These are phyloP conservation scores for Colletotrichum karsti DNA, from an alignment of 2,329 filamentous ascomycete species.

Conservation along the genomic window DNA sequence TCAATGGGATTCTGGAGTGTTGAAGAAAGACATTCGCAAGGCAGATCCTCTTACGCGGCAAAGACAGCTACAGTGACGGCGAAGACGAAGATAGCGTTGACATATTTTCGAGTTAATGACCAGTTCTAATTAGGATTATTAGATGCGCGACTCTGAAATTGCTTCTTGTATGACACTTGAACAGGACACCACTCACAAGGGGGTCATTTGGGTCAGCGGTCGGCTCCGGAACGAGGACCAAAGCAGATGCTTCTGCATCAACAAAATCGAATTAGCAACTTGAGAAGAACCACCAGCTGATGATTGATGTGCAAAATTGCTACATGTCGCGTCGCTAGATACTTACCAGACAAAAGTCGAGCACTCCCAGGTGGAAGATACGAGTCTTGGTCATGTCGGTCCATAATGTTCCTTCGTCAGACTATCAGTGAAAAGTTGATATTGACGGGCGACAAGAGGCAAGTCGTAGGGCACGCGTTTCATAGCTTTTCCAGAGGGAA, in stretches of 20 bases:
- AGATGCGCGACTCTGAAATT: background rate
- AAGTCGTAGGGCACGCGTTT: too few relatives aligned
- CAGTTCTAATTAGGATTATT: background rate
- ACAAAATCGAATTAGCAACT: background rate
- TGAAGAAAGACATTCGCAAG: background rate
- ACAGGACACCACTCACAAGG: background rate
- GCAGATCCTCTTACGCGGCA: rapidly evolving
- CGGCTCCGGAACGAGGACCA: background rate
- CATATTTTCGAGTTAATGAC: background rate
- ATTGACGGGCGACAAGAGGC: too few relatives aligned
- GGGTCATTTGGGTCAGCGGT: background rate
- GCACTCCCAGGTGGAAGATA: background rate
- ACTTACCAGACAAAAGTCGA: background rate
- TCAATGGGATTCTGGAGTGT: background rate
- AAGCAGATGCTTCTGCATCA: background rate
- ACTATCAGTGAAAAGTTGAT: too few relatives aligned
- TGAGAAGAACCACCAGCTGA: too few relatives aligned
- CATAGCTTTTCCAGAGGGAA: too few relatives aligned
- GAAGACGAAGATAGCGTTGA: background rate
- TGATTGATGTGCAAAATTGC: too few relatives aligned
- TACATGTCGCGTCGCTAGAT: too few relatives aligned
- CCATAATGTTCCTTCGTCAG: too few relatives aligned
- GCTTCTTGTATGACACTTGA: background rate
- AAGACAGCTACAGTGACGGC: background rate
- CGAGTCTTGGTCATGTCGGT: background rate